Percentiles rank a stretch among this genome's conserved stretches.
These are phyloP conservation scores for Pyrenophora teres DNA, from an alignment of 2,329 filamentous ascomycete species.

Conservation along the genomic window DNA sequence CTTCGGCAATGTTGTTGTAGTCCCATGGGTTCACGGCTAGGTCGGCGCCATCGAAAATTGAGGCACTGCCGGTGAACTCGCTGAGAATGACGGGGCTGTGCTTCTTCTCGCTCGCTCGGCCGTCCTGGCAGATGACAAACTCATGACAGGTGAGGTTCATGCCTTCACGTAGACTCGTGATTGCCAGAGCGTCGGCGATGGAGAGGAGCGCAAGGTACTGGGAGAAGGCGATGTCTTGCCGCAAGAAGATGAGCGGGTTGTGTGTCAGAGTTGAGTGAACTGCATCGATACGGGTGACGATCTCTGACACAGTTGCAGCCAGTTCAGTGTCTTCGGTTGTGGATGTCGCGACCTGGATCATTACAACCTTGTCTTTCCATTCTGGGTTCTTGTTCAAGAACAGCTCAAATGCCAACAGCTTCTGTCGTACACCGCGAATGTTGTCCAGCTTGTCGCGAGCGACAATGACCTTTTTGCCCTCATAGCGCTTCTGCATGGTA, in stretches of 20 bases:
- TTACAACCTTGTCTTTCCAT: conserved; percentile 82
- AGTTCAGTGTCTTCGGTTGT: conserved; percentile 87
- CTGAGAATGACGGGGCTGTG: conserved; percentile 89
- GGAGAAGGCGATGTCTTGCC: conserved; percentile 90
- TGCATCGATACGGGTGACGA: conserved; percentile 92
- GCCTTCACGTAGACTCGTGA: conserved; percentile 91
- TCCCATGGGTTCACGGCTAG: conserved; percentile 95
- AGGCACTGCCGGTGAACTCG: conserved; percentile 91
- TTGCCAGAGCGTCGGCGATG: conserved; percentile 89
- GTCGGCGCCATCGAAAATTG: conserved; percentile 79
- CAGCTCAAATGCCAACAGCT: conserved; percentile 87
- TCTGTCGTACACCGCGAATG: conserved; percentile 89
- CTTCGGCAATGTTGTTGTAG: conserved; percentile 83
- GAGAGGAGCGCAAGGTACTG: conserved; percentile 92
- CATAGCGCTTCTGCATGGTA: conserved; percentile 81
- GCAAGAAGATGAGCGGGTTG: conserved; percentile 89
- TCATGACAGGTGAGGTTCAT: conserved; percentile 98
- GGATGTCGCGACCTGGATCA: conserved; percentile 93
- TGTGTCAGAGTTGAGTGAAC: conserved; percentile 88
- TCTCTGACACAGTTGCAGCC: conserved; percentile 86
- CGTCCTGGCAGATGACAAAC: conserved; percentile 91
- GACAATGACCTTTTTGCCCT: conserved; percentile 87
- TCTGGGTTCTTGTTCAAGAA: conserved; percentile 94
- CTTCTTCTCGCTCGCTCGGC: conserved; percentile 71
- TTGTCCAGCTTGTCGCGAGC: conserved; percentile 93